Evolutionary conservation across 805 yeast genomes (phyloP), one percentile per base, ranked within the genome.

Genomic region (Danielia oregonensis): DNA sequence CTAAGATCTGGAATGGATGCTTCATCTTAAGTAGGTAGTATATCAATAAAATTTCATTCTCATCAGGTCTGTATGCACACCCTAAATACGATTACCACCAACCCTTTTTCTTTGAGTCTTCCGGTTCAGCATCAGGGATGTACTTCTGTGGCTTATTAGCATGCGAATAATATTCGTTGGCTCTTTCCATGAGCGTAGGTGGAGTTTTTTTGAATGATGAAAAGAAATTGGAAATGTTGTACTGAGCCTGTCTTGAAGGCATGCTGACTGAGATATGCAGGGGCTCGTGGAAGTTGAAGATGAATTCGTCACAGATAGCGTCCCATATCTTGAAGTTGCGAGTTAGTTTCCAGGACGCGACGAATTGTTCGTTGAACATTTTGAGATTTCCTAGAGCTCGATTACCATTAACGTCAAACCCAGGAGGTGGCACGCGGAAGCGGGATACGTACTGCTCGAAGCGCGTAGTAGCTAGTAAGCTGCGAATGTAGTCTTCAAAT

Each of bases 401-500:
- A 19, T 44, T 36, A 21, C 40, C 29, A 14, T 17, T 34, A 2
- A 29, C 22, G 17, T 45, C 48, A 30, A 68, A 68, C 1, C 74
- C 74, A 0, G 74, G 72, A 1, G 74, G 74, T n/a, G 51, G 53
- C 32, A 47, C 56, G 12, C 48, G 36, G 37, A 64, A 68, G 31
- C 57, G 50, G 4, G 59, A 62, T 8, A 74, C 46, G 49, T 81
- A 86, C 32, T 71, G 77, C 44, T 74, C 74, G 48, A 80, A 84
- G 56, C 94, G 83, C 15, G 76, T 78, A 17, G 85, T 71, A 0
- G 95, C 69, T 16, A 91, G 55, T 43, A 93, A 56, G 8, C 94
- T 86, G 39, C 83, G 72, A 17, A 89, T 59, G 52, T 93, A 93
- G 50, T 89, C 97, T 53, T 93, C 98, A 58, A 91, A 89, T 49